phyloP scores from a whole-genome alignment of 164 flowering plant genomes.

The Tetracentron sinense region DNA sequence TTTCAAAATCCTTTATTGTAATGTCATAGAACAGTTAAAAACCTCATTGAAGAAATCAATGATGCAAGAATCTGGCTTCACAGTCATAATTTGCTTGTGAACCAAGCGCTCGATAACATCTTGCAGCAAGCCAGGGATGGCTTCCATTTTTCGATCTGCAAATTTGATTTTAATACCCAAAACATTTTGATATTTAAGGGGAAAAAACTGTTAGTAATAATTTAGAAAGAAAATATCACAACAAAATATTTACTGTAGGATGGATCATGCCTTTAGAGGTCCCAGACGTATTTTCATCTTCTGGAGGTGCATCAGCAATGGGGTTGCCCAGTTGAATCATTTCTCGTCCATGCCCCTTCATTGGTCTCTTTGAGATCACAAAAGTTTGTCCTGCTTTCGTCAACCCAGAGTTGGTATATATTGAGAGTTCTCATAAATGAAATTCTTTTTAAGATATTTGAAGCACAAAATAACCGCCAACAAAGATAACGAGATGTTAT shows the following conservation, averaged over 20 bases:
- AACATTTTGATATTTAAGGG: background rate
- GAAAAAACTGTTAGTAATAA: background rate
- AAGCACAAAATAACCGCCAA: background rate
- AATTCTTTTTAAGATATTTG: background rate
- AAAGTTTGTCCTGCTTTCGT: constrained; percentile 66
- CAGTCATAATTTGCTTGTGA: constrained; percentile 37
- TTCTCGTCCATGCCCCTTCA: constrained; percentile 86
- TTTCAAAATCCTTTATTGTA: background rate
- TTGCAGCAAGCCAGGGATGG: constrained; percentile 63
- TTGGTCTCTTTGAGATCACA: constrained; percentile 64
- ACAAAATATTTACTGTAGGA: constrained; percentile 1
- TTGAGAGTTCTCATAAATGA: background rate
- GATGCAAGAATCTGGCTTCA: constrained; percentile 72
- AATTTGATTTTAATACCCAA: constrained; percentile 9
- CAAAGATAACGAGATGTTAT: background rate
- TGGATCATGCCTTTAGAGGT: constrained; percentile 57
- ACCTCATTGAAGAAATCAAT: constrained; percentile 78
- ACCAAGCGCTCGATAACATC: constrained; percentile 61
- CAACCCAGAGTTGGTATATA: background rate
- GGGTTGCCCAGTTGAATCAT: constrained; percentile 78
- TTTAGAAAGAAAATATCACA: background rate
- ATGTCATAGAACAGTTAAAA: constrained; percentile 4
- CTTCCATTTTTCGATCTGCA: constrained; percentile 63
- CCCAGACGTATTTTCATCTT: constrained; percentile 50
- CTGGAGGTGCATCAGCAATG: constrained; percentile 56